Conservation (phyloP, 2,329 filamentous ascomycete species). For the Penicillium sp. region DNA sequence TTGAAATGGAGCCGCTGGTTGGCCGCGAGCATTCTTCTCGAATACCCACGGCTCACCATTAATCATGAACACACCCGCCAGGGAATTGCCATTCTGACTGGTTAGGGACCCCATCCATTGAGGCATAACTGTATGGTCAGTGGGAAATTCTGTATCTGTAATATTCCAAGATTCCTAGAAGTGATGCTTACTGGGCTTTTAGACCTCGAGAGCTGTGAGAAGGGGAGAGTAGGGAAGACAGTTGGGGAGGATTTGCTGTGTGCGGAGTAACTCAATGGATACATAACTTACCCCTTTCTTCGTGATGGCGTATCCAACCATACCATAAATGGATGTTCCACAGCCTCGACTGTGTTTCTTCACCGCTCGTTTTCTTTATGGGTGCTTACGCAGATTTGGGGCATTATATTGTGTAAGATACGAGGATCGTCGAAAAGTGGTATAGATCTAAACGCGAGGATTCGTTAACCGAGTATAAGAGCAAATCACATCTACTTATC, state of each 20-base stretch:
- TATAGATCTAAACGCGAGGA: too few relatives aligned
- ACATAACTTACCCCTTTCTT: neutral
- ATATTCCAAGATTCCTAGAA: too few relatives aligned
- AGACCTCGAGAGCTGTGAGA: neutral
- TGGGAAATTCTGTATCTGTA: fast-evolving
- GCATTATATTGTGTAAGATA: too few relatives aligned
- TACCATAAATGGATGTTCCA: neutral
- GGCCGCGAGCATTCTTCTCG: slow-evolving; percentile 3
- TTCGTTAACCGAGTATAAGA: neutral
- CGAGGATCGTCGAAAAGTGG: too few relatives aligned
- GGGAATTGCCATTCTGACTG: slow-evolving; percentile 1
- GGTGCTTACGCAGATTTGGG: too few relatives aligned
- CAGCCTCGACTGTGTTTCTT: neutral
- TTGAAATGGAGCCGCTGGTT: slow-evolving; percentile 3
- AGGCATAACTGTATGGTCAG: slow-evolving; percentile 5
- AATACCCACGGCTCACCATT: slow-evolving; percentile 10
- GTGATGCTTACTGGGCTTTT: neutral
- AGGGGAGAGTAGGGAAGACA: neutral
- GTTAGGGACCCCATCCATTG: slow-evolving; percentile 7
- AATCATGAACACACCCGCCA: slow-evolving; percentile 9
- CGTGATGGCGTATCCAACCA: too few relatives aligned
- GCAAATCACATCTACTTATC: neutral
- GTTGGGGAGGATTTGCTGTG: neutral
- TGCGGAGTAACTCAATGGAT: neutral
- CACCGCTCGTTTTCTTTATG: neutral